Evolutionary conservation across 345 rosid species (phyloP), one percentile per base, ranked within the genome.

Genomic region (Melastoma malabathricum): DNA sequence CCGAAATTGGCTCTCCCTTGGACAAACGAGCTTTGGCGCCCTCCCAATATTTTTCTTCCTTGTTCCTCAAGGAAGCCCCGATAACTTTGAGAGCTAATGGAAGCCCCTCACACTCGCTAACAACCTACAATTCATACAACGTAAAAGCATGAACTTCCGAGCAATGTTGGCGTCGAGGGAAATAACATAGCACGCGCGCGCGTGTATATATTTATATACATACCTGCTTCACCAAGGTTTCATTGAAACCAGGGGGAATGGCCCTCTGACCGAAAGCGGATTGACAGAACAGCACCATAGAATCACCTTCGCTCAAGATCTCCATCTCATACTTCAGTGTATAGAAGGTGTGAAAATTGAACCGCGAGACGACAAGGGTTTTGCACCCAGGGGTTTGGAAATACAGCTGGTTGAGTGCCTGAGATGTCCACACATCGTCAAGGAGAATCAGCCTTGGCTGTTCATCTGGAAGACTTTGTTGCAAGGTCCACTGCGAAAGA

Each of bases 71-170:
- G 13, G 94, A 80, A 73, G 93, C 83, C 15, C 98, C 96, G 12
- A 83, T 84, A 49, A 86, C 96, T 79, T 86, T 90, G 58, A 90
- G 96, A 52, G 98, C 98, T 70, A 86, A 68, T 43, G 96, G 98
- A 52, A 90, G 81, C 54, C 98, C 98, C 64, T 86, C 80, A 56
- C 98, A 90, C 61, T 86, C 92, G 48, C 54, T 68, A 16, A 82
- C 82, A 59, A 90, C 71, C 96, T 89, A 59, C 62, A 54, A 52
- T 23, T 44, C 34, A 18, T 50, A 19, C 23, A 31, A 3, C 14
- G 54, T 20, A 38, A 47, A 47, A 57, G 60, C 59, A 29, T 51
- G 45, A 25, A 29, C 5, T 29, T 29, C 15, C 1, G 0, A 51
- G 18, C 3, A 43, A 43, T 13, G 23, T 15, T 0, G 15, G 0